A percentile compares a stretch with the other conserved stretches of the same genome.
Evolutionary conservation across 2,329 filamentous ascomycete genomes (phyloP).

Genomic region (Metarhizium brunneum): DNA sequence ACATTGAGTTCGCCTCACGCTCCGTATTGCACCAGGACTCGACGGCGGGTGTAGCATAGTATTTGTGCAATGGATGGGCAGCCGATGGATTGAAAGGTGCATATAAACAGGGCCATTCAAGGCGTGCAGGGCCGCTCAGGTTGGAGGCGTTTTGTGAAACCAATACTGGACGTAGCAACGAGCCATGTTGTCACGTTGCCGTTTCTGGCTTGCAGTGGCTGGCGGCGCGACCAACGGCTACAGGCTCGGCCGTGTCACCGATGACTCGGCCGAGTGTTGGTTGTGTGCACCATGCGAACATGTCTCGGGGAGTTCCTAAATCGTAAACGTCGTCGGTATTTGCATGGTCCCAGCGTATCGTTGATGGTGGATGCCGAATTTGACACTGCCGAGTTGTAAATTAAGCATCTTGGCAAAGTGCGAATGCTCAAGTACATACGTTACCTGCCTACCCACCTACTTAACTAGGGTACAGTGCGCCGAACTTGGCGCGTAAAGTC

Average conservation of each 20-base stretch:
- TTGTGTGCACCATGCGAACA: neutral
- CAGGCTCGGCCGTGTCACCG: neutral
- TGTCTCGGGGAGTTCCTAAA: neutral
- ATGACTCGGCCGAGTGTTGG: constrained; percentile 3
- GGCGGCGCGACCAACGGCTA: too few species aligned
- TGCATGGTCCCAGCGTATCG: too few species aligned
- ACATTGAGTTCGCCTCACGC: too few species aligned
- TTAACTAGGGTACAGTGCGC: too few species aligned
- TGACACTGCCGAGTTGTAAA: neutral
- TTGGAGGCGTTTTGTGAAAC: neutral
- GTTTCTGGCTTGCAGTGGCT: neutral
- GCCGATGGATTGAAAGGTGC: too few species aligned
- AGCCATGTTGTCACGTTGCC: too few species aligned
- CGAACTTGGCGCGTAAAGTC: neutral
- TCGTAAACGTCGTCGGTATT: neutral
- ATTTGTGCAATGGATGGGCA: too few species aligned
- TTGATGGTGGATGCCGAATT: neutral
- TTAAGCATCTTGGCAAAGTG: neutral
- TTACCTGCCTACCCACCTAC: too few species aligned
- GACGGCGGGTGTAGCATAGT: too few species aligned
- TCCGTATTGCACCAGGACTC: too few species aligned
- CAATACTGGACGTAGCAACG: too few species aligned
- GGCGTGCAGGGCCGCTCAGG: neutral
- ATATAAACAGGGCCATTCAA: too few species aligned
- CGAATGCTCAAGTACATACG: neutral